phyloP scores from a whole-genome alignment of 2,329 filamentous ascomycete genomes.

The Sporothrix variecibatus region DNA sequence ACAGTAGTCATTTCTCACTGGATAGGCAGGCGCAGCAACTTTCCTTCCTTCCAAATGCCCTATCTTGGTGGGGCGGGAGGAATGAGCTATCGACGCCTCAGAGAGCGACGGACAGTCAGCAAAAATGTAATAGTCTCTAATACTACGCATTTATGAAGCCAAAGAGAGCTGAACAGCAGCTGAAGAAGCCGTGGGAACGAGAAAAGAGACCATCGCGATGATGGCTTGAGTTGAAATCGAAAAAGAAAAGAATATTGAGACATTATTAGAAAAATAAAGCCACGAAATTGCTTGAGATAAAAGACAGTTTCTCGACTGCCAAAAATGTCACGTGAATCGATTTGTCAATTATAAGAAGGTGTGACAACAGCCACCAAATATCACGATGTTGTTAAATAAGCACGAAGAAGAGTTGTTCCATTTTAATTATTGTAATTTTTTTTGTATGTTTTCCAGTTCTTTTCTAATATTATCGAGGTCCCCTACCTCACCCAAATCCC shows the following conservation, averaged over 20 bases:
- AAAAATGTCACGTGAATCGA: background rate
- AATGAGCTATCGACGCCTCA: background rate
- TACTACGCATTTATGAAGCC: background rate
- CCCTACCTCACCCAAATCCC: background rate
- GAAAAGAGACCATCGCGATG: background rate
- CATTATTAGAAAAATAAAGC: background rate
- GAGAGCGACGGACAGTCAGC: background rate
- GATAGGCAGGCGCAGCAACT: background rate
- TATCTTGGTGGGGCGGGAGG: background rate
- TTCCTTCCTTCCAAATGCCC: background rate
- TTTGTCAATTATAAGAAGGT: background rate
- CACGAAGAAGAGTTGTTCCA: background rate
- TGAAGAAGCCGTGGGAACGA: background rate
- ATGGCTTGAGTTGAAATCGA: background rate
- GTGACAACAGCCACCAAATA: background rate
- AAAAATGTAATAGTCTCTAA: background rate
- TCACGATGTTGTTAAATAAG: background rate
- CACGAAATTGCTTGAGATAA: background rate
- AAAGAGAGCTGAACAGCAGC: background rate
- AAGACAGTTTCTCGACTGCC: background rate
- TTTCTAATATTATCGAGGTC: background rate
- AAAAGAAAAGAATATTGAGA: background rate
- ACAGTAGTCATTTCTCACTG: background rate
- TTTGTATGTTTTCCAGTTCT: background rate
- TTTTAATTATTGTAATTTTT: constrained; percentile 3